phyloP scores from a whole-genome alignment of 2,329 filamentous ascomycete genomes.

The Aureobasidium sp. region DNA sequence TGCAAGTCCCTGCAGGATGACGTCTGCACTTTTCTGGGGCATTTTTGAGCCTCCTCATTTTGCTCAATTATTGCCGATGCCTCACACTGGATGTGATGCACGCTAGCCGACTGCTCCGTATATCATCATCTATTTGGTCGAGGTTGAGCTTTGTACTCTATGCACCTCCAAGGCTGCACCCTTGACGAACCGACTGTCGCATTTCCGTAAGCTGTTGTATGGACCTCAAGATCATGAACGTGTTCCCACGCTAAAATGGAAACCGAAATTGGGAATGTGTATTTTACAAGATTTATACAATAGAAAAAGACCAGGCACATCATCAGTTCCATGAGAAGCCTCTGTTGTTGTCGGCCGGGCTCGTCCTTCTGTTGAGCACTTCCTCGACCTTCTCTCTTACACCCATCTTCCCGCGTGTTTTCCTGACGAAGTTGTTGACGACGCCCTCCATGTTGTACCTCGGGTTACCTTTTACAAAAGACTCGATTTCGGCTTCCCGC shows the following conservation, averaged over 20 bases:
- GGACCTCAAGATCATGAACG: background rate
- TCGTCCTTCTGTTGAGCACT: conserved; percentile 46
- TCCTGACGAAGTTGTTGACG: conserved; percentile 34
- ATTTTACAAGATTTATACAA: background rate
- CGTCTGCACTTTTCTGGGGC: background rate
- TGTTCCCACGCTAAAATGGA: background rate
- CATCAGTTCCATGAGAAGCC: conserved; percentile 7
- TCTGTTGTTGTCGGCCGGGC: background rate
- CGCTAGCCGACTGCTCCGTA: background rate
- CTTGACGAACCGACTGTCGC: background rate
- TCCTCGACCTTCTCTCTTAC: conserved; percentile 54
- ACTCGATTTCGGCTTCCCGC: conserved; percentile 55
- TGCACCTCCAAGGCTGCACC: background rate
- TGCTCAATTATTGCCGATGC: background rate
- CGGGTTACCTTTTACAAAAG: conserved; percentile 31
- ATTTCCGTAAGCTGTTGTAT: background rate
- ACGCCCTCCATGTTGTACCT: conserved; percentile 32
- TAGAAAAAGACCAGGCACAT: background rate
- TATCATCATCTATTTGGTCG: background rate
- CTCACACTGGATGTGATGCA: background rate
- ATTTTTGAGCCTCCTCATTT: conserved; percentile 6
- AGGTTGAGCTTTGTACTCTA: background rate
- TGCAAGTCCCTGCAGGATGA: conserved; percentile 9
- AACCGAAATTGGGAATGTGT: background rate
- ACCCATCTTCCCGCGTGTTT: conserved; percentile 40